Percentiles rank a stretch among this genome's conserved stretches.
Evolutionary conservation across 768 basidiomycete species (phyloP).

Genomic region (Sporobolomyces roseus): DNA sequence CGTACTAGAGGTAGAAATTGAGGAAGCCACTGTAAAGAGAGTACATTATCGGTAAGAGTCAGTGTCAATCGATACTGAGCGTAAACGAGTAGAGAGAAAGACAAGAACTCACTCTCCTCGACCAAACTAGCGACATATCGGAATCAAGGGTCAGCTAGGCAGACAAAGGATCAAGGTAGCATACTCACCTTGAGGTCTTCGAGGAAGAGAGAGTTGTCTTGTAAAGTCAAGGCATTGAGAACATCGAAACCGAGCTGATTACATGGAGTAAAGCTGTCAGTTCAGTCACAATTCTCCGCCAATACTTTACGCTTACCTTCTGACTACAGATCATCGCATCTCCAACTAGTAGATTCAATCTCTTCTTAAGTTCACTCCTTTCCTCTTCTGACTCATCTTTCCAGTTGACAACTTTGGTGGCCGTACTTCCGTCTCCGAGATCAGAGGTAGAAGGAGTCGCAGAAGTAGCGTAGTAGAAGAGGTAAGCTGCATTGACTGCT

Average conservation of each 20-base stretch:
- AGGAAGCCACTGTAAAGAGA: slow-evolving; percentile 65
- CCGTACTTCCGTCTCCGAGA: slow-evolving; percentile 27
- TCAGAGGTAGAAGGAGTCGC: slow-evolving; percentile 55
- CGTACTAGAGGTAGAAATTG: slow-evolving; percentile 54
- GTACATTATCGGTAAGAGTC: not conserved
- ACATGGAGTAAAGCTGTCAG: not conserved
- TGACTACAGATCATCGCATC: slow-evolving; percentile 80
- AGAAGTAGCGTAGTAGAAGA: slow-evolving; percentile 87
- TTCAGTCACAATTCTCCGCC: no score
- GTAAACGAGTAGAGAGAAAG: not conserved
- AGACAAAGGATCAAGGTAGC: not conserved
- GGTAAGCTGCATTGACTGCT: slow-evolving; percentile 80
- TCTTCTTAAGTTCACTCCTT: slow-evolving; percentile 62
- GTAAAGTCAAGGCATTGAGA: slow-evolving; percentile 87
- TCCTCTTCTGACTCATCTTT: slow-evolving; percentile 58
- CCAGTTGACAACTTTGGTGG: slow-evolving; percentile 37
- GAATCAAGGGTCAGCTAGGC: not conserved
- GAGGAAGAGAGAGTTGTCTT: slow-evolving; percentile 85
- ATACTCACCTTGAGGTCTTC: slow-evolving; percentile 57
- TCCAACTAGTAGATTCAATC: slow-evolving; percentile 66
- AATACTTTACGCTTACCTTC: slow-evolving; percentile 50
- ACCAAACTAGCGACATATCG: slow-evolving; percentile 30
- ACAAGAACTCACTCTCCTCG: slow-evolving; percentile 17
- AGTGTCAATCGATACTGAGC: not conserved
- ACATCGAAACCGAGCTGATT: slow-evolving; percentile 80